Conservation (phyloP, 129 eudicot genomes). For the Arctium lappa region DNA sequence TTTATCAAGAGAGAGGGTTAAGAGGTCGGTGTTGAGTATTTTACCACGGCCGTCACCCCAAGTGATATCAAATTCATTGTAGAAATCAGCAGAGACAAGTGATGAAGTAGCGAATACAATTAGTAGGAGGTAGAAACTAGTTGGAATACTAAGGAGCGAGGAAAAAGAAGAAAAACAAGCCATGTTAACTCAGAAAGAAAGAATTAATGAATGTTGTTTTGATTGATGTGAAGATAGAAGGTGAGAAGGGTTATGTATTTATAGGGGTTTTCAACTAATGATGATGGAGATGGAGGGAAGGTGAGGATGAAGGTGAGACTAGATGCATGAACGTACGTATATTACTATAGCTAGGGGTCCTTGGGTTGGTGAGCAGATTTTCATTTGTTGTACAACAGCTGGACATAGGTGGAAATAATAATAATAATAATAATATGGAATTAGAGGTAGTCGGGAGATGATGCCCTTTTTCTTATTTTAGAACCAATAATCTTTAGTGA, state of each 20-base stretch:
- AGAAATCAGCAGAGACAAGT: slow-evolving; percentile 27
- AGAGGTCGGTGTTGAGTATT: slow-evolving; percentile 38
- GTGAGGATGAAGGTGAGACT: slow-evolving; percentile 15
- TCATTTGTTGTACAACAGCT: slow-evolving; percentile 32
- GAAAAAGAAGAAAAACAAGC: slow-evolving; percentile 4
- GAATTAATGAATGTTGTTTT: background rate
- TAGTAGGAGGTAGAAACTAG: background rate
- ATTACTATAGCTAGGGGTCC: background rate
- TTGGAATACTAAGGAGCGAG: background rate
- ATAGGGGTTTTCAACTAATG: slow-evolving; percentile 13
- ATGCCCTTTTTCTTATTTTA: no score
- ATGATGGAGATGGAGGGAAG: slow-evolving; percentile 5
- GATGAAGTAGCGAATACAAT: slow-evolving; percentile 16
- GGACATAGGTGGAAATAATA: slow-evolving; percentile 9
- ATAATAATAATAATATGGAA: no score
- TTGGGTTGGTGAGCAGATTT: slow-evolving; percentile 20
- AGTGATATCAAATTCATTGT: slow-evolving; percentile 43
- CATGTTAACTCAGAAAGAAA: background rate
- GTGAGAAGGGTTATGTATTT: slow-evolving; percentile 13
- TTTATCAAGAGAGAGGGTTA: slow-evolving; percentile 54
- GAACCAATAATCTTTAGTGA: no score
- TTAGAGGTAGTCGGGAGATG: no score
- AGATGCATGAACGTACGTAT: slow-evolving; percentile 4
- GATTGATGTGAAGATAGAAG: slow-evolving; percentile 10
- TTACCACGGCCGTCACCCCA: slow-evolving; percentile 65